Base-by-base conservation (phyloP, 257 asterid genomes). In the Nicotiana attenuata region DNA sequence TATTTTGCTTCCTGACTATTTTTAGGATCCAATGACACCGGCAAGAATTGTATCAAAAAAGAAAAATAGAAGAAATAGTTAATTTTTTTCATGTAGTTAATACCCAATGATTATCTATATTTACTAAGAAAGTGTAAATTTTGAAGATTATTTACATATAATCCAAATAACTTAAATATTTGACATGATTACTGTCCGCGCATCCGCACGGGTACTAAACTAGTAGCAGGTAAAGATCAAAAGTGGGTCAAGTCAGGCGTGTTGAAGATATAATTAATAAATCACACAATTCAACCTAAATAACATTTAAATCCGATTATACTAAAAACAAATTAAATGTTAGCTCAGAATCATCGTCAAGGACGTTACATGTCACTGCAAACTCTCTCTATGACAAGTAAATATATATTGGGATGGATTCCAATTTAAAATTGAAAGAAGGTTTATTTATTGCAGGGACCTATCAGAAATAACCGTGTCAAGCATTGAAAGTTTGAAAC, bases 321-420 rank as follows among this genome's bases (percentile, higher is more conserved):
- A 41, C 50, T 41, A 9, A 61, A 22, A 17, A 63, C 28, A 63
- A 22, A 20, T 59, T 28, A 57, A 60, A 14, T 45, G 24, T 35
- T 57, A 60, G 81, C 59, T 20, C 22, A 78, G 82, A 45, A 78
- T 78, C 75, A 61, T 35, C 26, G 28, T 60, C 73, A 9, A 41
- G 50, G 2, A 78, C 61, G 35, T 41, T 78, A 78, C 60, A 78
- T 78, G 45, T 38, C 82, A 78, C 55, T 78, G 60, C 9, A 59
- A 59, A 78, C 31, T 61, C 75, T 22, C 41, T 15, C 0, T 33
- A 61, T 28, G 35, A 60, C 57, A 61, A 38, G 75, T n/a, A n/a
- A n/a, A n/a, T n/a, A n/a, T n/a, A 33, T 47, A 61, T 78, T 78
- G 75, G 52, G 24, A 35, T 38, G 28, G 50, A 78, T 60, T 33